phyloP scores from a whole-genome alignment of 139 green algal genomes.

The Pycnococcus provasolii region DNA sequence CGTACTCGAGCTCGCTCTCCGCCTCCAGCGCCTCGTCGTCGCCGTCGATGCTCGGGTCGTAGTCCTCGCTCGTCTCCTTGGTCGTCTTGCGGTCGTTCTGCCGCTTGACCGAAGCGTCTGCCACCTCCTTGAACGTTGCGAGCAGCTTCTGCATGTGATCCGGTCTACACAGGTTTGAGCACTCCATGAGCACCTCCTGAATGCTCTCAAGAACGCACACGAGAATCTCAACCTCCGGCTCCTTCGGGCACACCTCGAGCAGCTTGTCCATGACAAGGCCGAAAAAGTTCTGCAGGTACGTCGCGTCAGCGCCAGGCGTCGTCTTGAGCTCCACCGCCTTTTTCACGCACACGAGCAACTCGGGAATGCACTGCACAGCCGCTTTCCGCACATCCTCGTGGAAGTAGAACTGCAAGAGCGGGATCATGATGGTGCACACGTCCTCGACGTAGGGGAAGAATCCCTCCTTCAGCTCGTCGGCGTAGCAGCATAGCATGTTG shows the following conservation, averaged over 20 bases:
- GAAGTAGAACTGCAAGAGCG: conserved; percentile 89
- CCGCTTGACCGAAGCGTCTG: conserved; percentile 37
- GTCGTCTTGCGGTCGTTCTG: conserved; percentile 40
- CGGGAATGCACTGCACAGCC: conserved; percentile 56
- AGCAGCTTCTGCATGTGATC: conserved; percentile 44
- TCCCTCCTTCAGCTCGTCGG: conserved; percentile 88
- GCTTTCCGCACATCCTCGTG: conserved; percentile 78
- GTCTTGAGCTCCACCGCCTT: conserved; percentile 39
- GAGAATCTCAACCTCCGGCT: conserved; percentile 37
- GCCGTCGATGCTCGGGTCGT: conserved; percentile 66
- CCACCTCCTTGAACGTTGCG: conserved; percentile 47
- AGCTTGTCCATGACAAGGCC: conserved; percentile 53
- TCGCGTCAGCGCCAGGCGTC: conserved; percentile 27
- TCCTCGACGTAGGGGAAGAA: conserved; percentile 85
- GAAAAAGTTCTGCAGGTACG: conserved; percentile 50
- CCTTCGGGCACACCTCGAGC: conserved; percentile 56
- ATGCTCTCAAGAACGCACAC: conserved; percentile 13
- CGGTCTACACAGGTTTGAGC: conserved; percentile 4
- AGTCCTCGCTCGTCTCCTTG: conserved; percentile 64
- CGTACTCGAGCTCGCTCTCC: conserved; percentile 83
- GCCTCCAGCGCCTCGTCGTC: conserved; percentile 78
- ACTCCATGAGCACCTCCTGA: conserved; percentile 31
- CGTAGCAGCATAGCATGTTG: conserved; percentile 97
- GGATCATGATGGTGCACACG: conserved; percentile 65
- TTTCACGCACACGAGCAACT: conserved; percentile 66